Percentiles rank a stretch among this genome's conserved stretches.
Evolutionary conservation across 1,284 basidiomycete genomes (phyloP).

Genomic region (Marasmius tenuissimus): DNA sequence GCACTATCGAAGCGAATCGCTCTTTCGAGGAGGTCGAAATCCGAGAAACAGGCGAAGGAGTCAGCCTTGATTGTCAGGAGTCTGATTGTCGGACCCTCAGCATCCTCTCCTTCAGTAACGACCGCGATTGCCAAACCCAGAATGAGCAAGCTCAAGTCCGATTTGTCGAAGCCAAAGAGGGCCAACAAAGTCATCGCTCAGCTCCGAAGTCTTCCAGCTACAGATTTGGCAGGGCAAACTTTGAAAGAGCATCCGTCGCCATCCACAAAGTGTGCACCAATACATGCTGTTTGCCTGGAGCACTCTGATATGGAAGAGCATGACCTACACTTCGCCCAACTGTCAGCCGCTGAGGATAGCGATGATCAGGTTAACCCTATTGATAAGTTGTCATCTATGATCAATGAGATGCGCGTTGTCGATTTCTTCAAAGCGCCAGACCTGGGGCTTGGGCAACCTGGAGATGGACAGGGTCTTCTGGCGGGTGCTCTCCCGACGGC

Average conservation of each 20-base stretch:
- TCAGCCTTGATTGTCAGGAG: slow-evolving; percentile 63
- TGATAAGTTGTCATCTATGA: slow-evolving; percentile 41
- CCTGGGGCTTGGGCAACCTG: slow-evolving; percentile 57
- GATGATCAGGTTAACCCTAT: slow-evolving; percentile 42
- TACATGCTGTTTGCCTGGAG: slow-evolving; percentile 73
- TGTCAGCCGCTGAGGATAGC: slow-evolving; percentile 21
- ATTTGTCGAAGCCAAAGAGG: slow-evolving; percentile 62
- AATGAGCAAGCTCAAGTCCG: slow-evolving; percentile 67
- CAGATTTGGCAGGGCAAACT: slow-evolving; percentile 27
- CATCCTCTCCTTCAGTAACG: slow-evolving; percentile 35
- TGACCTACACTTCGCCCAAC: slow-evolving; percentile 50
- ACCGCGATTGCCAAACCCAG: slow-evolving; percentile 46
- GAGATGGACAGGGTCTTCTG: slow-evolving; percentile 55
- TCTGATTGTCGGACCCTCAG: slow-evolving; percentile 62
- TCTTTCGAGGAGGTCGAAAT: slow-evolving; percentile 33
- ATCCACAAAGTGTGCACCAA: slow-evolving; percentile 41
- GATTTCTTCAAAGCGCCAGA: slow-evolving; percentile 39
- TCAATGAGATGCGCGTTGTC: slow-evolving; percentile 59
- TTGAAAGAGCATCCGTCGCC: slow-evolving; percentile 18
- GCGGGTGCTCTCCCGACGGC: slow-evolving; percentile 74
- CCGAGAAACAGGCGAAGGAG: slow-evolving; percentile 62
- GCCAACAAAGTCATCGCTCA: slow-evolving; percentile 72
- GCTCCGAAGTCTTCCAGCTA: slow-evolving; percentile 51
- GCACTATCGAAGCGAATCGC: slow-evolving; percentile 34
- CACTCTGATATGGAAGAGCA: slow-evolving; percentile 61